phyloP scores from a whole-genome alignment of 495 filamentous ascomycete species.

The Corynascus novoguineensis region DNA sequence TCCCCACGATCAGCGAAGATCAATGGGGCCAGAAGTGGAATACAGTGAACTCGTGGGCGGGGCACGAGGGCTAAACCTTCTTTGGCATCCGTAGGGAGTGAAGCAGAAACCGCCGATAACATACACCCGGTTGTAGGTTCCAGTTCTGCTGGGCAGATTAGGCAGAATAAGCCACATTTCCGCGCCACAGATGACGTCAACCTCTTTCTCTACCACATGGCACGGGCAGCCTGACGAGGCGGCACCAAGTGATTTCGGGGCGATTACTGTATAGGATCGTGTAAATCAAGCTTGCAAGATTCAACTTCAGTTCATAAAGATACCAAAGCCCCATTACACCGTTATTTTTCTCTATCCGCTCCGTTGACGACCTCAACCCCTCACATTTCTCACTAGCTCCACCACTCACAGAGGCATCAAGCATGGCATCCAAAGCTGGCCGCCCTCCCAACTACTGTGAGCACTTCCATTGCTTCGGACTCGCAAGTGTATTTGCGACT shows the following conservation, averaged over 20 bases:
- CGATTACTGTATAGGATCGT: too few relatives aligned
- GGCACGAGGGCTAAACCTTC: too few relatives aligned
- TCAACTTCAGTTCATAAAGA: background rate
- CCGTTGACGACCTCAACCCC: background rate
- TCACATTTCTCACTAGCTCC: background rate
- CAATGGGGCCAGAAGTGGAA: too few relatives aligned
- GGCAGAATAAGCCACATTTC: slow-evolving; percentile 30
- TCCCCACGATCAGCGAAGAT: background rate
- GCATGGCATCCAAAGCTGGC: slow-evolving; percentile 34
- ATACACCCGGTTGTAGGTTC: too few relatives aligned
- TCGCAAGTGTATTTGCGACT: background rate
- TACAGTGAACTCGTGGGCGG: too few relatives aligned
- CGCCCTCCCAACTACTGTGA: slow-evolving; percentile 51
- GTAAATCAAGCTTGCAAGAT: too few relatives aligned
- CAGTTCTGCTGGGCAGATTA: background rate
- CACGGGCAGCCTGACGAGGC: background rate
- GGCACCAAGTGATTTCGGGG: background rate
- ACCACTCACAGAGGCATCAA: slow-evolving; percentile 14
- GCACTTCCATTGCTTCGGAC: slow-evolving; percentile 14
- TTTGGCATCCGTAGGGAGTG: too few relatives aligned
- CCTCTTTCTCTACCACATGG: background rate
- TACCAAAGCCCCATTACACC: background rate
- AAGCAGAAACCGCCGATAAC: too few relatives aligned
- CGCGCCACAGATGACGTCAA: slow-evolving; percentile 41
- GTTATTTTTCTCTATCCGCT: background rate